These are phyloP conservation scores for Entomophthora muscae DNA, from an alignment of 371 early-diverging fungal genomes.

Conservation along the genomic window DNA sequence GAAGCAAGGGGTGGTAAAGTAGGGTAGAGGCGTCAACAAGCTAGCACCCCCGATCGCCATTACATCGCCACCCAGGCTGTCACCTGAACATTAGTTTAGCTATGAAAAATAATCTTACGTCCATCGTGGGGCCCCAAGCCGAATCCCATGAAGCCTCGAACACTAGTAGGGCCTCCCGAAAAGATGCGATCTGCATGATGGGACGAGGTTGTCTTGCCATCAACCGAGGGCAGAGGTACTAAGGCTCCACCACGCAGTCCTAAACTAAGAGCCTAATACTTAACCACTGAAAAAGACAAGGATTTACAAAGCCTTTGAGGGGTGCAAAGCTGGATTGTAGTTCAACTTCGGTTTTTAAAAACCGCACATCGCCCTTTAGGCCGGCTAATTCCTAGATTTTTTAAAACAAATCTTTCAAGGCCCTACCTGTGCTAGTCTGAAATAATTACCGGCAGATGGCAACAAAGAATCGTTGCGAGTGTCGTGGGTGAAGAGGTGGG, in stretches of 20 bases:
- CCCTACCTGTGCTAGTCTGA: conserved; percentile 27
- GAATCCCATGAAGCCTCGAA: conserved; percentile 73
- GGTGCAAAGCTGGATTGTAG: conserved; percentile 27
- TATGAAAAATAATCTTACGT: conserved; percentile 17
- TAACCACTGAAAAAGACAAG: conserved; percentile 10
- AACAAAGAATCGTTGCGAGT: conserved; percentile 53
- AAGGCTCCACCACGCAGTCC: conserved; percentile 50
- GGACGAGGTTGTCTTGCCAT: conserved; percentile 12
- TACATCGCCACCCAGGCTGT: conserved; percentile 73
- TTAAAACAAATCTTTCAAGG: too few relatives aligned
- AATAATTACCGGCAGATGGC: conserved; percentile 52
- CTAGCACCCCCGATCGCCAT: conserved; percentile 62
- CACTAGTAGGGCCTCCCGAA: conserved; percentile 66
- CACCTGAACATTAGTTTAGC: conserved; percentile 24
- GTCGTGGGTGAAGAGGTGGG: conserved; percentile 47
- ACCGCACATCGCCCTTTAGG: conserved; percentile 60
- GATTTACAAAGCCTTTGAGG: conserved; percentile 29
- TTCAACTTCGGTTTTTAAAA: conserved; percentile 55
- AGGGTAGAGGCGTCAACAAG: conserved; percentile 66
- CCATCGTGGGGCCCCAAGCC: conserved; percentile 81
- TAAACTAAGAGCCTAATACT: conserved; percentile 22
- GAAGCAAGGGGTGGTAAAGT: conserved; percentile 35
- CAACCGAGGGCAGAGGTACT: conserved; percentile 24
- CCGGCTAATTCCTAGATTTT: conserved; percentile 52
- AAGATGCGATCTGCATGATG: conserved; percentile 67